Evolutionary conservation across 2,329 filamentous ascomycete genomes (phyloP).

Genomic region (Triangularia setosa): DNA sequence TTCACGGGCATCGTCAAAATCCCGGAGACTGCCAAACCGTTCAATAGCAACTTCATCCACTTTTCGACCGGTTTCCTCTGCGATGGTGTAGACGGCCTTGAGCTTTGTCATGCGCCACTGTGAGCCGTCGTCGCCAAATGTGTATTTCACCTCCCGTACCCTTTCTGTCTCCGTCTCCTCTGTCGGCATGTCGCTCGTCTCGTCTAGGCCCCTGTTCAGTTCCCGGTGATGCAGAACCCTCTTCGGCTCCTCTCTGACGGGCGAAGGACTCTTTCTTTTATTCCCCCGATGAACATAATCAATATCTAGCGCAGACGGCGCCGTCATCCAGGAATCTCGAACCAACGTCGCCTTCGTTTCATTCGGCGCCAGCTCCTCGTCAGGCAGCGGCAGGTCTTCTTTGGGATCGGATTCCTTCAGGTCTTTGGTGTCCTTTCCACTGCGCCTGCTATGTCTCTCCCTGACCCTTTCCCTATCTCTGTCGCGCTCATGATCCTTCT

Average conservation of each 20-base stretch:
- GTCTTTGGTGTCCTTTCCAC: slow-evolving; percentile 34
- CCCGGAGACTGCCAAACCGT: slow-evolving; percentile 72
- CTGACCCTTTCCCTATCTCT: slow-evolving; percentile 23
- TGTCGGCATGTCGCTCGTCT: slow-evolving; percentile 58
- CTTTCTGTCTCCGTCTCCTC: slow-evolving; percentile 49
- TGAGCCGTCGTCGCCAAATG: slow-evolving; percentile 83
- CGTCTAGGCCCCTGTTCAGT: slow-evolving; percentile 61
- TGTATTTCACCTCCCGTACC: slow-evolving; percentile 68
- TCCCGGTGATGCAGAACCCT: slow-evolving; percentile 76
- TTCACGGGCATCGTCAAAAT: slow-evolving; percentile 90
- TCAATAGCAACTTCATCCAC: slow-evolving; percentile 82
- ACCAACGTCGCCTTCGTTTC: slow-evolving; percentile 42
- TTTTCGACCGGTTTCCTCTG: slow-evolving; percentile 66
- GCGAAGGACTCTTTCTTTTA: slow-evolving; percentile 50
- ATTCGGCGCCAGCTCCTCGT: slow-evolving; percentile 42
- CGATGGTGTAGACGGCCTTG: slow-evolving; percentile 75
- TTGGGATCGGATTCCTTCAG: slow-evolving; percentile 46
- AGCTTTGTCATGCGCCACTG: slow-evolving; percentile 97
- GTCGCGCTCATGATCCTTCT: slow-evolving; percentile 17
- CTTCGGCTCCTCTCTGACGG: slow-evolving; percentile 59
- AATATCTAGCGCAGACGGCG: slow-evolving; percentile 73
- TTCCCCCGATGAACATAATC: slow-evolving; percentile 70
- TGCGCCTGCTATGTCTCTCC: slow-evolving; percentile 28
- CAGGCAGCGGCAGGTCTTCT: slow-evolving; percentile 47
- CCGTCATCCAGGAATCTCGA: slow-evolving; percentile 93